Evolutionary conservation across 768 basidiomycete species (phyloP).

Genomic region (Kwoniella sp.): DNA sequence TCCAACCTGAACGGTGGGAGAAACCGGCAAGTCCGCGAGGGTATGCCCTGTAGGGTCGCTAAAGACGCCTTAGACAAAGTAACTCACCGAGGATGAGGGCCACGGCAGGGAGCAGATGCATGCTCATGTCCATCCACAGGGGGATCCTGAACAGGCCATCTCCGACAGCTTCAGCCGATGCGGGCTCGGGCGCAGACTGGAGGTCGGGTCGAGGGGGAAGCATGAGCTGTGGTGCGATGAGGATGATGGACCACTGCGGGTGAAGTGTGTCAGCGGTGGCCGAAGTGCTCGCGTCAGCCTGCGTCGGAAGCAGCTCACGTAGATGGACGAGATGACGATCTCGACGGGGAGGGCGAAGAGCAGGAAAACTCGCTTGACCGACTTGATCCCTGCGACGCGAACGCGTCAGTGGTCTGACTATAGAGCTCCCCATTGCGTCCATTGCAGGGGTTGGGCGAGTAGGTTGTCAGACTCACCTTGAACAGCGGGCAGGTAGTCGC

Average conservation of each 20-base stretch:
- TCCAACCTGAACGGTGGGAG: too few species aligned
- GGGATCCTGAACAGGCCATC: conserved; percentile 52
- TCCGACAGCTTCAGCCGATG: conserved; percentile 16
- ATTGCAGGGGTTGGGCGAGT: not conserved
- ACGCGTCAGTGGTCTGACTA: not conserved
- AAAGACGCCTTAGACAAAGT: too few species aligned
- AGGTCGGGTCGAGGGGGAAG: conserved; percentile 49
- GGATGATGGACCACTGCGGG: conserved; percentile 58
- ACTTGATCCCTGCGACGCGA: conserved; percentile 49
- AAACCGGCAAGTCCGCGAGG: too few species aligned
- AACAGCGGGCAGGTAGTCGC: conserved; percentile 53
- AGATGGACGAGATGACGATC: conserved; percentile 59
- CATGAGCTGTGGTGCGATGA: conserved; percentile 61
- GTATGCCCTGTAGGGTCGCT: too few species aligned
- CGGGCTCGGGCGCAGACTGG: conserved; percentile 35
- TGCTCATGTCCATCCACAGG: conserved; percentile 59
- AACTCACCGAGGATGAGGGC: conserved; percentile 56
- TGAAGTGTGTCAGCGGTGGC: not conserved
- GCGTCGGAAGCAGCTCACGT: conserved; percentile 53
- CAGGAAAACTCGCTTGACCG: conserved; percentile 59
- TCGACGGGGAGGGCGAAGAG: conserved; percentile 66
- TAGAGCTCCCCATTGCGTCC: too few species aligned
- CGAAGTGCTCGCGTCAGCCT: too few species aligned
- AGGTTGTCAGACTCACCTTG: conserved; percentile 40
- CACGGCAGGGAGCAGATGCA: conserved; percentile 64